Evolutionary conservation across 1,284 basidiomycete species (phyloP).

Genomic region (Lentinula novae-zelandiae): DNA sequence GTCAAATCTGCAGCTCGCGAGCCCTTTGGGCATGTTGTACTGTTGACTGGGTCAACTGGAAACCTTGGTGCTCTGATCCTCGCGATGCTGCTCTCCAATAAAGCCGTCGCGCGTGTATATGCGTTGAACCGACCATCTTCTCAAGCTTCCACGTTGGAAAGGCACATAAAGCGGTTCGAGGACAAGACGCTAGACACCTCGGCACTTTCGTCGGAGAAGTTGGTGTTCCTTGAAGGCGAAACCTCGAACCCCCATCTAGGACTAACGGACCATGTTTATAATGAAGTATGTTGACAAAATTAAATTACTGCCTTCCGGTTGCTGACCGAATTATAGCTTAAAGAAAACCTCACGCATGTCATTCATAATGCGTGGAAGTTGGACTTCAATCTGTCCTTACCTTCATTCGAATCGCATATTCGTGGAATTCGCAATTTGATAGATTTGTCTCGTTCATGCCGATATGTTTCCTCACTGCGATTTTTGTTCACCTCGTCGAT

Average conservation of each 20-base stretch:
- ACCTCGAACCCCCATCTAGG: constrained; percentile 10
- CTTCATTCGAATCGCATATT: constrained; percentile 23
- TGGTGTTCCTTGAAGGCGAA: constrained; percentile 21
- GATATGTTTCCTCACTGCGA: constrained; percentile 18
- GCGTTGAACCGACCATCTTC: constrained; percentile 25
- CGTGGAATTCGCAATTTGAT: constrained; percentile 20
- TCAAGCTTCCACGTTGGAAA: constrained; percentile 9
- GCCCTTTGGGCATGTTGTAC: background rate
- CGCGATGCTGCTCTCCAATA: background rate
- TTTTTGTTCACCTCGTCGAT: constrained; percentile 32
- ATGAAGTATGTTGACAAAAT: constrained; percentile 8
- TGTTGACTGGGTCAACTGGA: constrained; percentile 8
- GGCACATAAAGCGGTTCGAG: constrained; percentile 15
- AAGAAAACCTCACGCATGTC: constrained; percentile 9
- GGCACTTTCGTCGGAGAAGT: constrained; percentile 14
- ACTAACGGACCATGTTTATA: constrained; percentile 10
- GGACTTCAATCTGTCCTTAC: constrained; percentile 25
- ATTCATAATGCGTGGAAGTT: constrained; percentile 28
- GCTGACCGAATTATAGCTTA: background rate
- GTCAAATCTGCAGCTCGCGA: background rate
- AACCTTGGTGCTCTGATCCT: constrained; percentile 7
- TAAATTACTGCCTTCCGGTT: no score
- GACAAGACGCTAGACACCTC: constrained; percentile 16
- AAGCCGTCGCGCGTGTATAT: constrained; percentile 14
- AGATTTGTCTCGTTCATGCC: constrained; percentile 19